Base-by-base conservation (phyloP, 1,284 basidiomycete species). In the Thelephora terrestris region DNA sequence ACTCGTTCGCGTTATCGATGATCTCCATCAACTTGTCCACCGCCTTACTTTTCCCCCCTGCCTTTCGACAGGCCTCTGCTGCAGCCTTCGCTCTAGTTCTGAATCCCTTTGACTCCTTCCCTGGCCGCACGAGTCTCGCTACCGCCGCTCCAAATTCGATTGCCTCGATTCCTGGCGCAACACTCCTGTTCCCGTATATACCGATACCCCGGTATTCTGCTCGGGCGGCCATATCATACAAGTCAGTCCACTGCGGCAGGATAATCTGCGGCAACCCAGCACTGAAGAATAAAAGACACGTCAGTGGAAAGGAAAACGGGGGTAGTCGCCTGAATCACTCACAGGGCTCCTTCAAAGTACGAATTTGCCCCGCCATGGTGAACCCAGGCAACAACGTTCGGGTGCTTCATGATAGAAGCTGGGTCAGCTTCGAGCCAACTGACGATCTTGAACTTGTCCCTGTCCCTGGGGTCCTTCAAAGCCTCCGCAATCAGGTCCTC, bases 161-260 rank as follows among this genome's bases (percentile, higher is more conserved):
- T 3, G 45, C 38, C 14, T 52, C 37, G 7, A 52, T 49, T n/a
- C 43, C 43, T 5, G 50, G 50, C 4, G 52, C 38, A 37, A 29
- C 39, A 12, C 43, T 44, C 42, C 46, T 49, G 25, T 52, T 53
- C 10, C 50, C 52, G 43, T 52, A 52, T 2, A 52, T 50, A 16
- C 52, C 52, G 40, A 52, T 47, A 2, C 52, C 52, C 24, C 47
- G 42, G 46, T 50, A 53, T 40, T 51, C 52, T 1, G 49, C 52
- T 6, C 50, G 47, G 18, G 48, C 48, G 14, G 52, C 52, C 36
- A 52, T 52, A 43, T 53, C 50, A 45, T 53, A 53, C 12, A 51
- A 34, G 46, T 53, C 52, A 6, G 47, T 43, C 52, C 52, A 53
- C 43, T 53, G 52, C 20, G 52, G 43, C 9, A 53, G 45, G 29